Conservation (phyloP, 768 basidiomycete genomes). For the Hydnum rufescens region DNA sequence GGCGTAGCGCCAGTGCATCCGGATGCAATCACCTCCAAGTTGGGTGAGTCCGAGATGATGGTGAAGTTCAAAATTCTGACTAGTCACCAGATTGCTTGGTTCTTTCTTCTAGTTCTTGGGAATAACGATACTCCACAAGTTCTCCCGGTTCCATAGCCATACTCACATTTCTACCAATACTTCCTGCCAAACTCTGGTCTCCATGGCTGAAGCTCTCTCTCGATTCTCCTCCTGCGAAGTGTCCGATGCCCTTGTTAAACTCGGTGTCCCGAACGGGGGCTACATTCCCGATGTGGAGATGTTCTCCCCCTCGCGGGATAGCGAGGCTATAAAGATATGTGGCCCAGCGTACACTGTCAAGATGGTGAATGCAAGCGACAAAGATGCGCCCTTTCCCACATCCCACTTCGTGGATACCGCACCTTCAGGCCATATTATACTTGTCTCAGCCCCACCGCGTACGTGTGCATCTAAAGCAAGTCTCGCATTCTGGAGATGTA, state of each 20-base stretch:
- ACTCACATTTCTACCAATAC: too few species aligned
- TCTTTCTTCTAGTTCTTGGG: too few species aligned
- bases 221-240: conserved; percentile 52
- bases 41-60: too few species aligned
- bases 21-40: too few species aligned
- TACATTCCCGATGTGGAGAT: conserved; percentile 58
- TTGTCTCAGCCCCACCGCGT: conserved; percentile 62
- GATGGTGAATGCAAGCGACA: conserved; percentile 47
- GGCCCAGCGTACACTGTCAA: conserved; percentile 77
- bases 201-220: too few species aligned
- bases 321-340: conserved; percentile 28
- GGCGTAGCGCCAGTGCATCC: too few species aligned
- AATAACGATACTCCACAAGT: too few species aligned
- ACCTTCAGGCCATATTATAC: conserved; percentile 40
- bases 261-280: conserved; percentile 51
- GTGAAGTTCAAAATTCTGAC: too few species aligned
- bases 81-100: too few species aligned
- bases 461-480: conserved; percentile 14
- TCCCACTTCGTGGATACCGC: conserved; percentile 72
- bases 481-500: not conserved
- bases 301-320: conserved; percentile 26
- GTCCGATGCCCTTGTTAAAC: conserved; percentile 75
- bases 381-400: conserved; percentile 37
- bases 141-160: too few species aligned
- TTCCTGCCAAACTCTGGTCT: too few species aligned